phyloP scores from a whole-genome alignment of 129 eudicot genomes.

The Heracleum sosnowskyi region DNA sequence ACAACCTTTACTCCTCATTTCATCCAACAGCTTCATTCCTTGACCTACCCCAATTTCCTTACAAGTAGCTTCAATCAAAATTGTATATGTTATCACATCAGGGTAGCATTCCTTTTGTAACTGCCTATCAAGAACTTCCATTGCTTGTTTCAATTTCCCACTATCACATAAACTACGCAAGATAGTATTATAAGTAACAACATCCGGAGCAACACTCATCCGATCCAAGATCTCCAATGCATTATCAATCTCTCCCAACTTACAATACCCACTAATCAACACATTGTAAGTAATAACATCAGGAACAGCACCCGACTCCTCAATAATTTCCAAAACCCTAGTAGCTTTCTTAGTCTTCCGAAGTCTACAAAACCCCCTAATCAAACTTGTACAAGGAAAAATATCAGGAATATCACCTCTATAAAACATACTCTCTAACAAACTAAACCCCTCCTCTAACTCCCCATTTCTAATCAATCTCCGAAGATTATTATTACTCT shows the following conservation, averaged over 20 bases:
- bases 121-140: conserved; percentile 52
- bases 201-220: conserved; percentile 81
- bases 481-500: conserved; percentile 62
- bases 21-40: conserved; percentile 86
- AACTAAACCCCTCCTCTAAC: conserved; percentile 56
- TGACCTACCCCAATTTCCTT: conserved; percentile 66
- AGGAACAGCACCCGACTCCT: conserved; percentile 76
- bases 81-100: conserved; percentile 73
- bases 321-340: conserved; percentile 76
- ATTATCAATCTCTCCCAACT: conserved; percentile 51
- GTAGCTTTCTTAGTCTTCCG: conserved; percentile 58
- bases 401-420: conserved; percentile 76
- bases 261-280: conserved; percentile 72
- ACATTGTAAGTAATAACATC: conserved; percentile 85
- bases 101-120: conserved; percentile 65
- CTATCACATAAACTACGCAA: conserved; percentile 58
- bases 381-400: conserved; percentile 65
- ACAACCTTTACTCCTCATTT: conserved; percentile 76
- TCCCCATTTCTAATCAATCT: conserved; percentile 56
- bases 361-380: conserved; percentile 60
- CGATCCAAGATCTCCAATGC: conserved; percentile 59
- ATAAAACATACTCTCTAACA: conserved; percentile 57
- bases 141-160: conserved; percentile 71
- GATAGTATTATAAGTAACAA: conserved; percentile 72
- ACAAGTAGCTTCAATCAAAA: conserved; percentile 79